Evolutionary conservation across 805 yeast species (phyloP).

Genomic region (Wickerhamomyces bisporus): DNA sequence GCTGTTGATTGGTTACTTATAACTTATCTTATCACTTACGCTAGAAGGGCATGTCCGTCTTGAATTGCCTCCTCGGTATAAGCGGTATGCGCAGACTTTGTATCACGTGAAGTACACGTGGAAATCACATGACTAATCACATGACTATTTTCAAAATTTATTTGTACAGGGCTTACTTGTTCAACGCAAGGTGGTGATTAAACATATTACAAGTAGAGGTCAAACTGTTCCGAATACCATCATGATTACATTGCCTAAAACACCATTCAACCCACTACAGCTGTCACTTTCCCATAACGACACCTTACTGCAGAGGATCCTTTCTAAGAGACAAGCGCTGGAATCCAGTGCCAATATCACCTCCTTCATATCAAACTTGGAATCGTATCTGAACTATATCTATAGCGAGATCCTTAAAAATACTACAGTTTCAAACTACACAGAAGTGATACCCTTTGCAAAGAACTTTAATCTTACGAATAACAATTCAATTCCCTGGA

Average conservation of each 20-base stretch:
- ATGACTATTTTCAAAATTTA: no score
- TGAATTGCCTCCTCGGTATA: no score
- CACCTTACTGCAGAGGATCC: not conserved
- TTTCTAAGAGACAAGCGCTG: slow-evolving; percentile 4
- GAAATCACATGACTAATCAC: no score
- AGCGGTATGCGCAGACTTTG: no score
- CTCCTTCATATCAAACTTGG: slow-evolving; percentile 6
- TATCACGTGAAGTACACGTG: no score
- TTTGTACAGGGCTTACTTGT: no score
- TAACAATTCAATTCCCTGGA: slow-evolving; percentile 13
- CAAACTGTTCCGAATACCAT: no score
- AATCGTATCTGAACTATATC: slow-evolving; percentile 8
- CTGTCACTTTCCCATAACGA: not conserved
- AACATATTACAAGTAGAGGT: no score
- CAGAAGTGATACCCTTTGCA: not conserved
- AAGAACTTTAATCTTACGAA: not conserved
- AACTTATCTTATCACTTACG: no score
- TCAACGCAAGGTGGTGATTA: no score
- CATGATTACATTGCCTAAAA: not conserved
- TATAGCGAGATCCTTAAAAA: not conserved
- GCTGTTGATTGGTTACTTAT: no score
- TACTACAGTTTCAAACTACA: not conserved
- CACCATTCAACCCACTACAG: not conserved
- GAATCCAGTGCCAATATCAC: slow-evolving; percentile 3
- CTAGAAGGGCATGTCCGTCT: no score